Evolutionary conservation across 2,329 filamentous ascomycete species (phyloP), one percentile per base, ranked within the genome.

Genomic region (Cylindrodendrum hubeiense): DNA sequence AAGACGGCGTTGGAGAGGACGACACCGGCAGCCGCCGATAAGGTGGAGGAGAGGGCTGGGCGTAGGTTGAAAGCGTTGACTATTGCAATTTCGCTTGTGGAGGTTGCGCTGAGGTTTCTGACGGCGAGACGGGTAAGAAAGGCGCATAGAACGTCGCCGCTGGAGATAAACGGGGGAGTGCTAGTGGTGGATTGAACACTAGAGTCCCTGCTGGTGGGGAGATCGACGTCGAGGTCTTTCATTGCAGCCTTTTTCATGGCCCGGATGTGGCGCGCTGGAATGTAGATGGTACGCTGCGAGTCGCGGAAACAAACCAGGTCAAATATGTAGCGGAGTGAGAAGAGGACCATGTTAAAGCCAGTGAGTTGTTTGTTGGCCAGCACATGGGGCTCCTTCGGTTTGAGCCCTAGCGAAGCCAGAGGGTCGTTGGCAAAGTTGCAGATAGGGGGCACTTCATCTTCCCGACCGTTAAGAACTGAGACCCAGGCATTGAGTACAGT

Each of bases 401-500:
- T 5, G 5, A 13, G 2, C 10, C 34, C 34, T 15, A 37, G 13
- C 13, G 12, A 6, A 13, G 3, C 34, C 3, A 37, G 15, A 6
- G 15, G 13, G 34, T 37, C 34, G 5, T 12, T 5, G 5, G 13
- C 15, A 13, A 17, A 15, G 12, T 13, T 13, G 13, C 15, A 13
- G 5, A 37, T 6, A n/a, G 13, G 34, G 71, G 75, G 75, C 0
- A 87, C 78, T 41, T 84, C 76, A 12, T 75, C 72, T 22, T 83
- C 81, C 4, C 76, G 72, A 6, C 83, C 84, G 6, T 77, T 76
- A 2, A 88, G 71, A 1, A 85, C 79, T 0, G 79, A 72, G 1
- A 75, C 78, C 86, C 85, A 88, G 5, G 79, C 81, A 1, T 77
- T 69, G 1, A 87, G 65, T 7, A 88, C 73, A 1, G 75, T 79